Evolutionary conservation across 805 yeast species (phyloP).

Genomic region (Candida alai): DNA sequence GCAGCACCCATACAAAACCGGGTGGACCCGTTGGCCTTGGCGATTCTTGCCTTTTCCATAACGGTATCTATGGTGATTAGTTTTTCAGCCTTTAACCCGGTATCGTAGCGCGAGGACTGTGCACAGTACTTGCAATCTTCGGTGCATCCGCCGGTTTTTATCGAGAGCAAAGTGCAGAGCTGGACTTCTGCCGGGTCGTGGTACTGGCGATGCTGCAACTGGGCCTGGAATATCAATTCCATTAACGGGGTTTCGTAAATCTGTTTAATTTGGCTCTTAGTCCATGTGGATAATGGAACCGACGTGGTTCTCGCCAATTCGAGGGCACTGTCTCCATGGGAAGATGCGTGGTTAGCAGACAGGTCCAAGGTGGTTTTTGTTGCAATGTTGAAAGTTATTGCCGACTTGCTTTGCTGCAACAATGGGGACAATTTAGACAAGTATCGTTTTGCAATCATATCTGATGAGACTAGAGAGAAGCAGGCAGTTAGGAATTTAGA

Average conservation of each 20-base stretch:
- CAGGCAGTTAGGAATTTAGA: too few species aligned
- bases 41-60: slow-evolving; percentile 56
- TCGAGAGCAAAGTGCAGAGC: slow-evolving; percentile 68
- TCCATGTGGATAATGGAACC: slow-evolving; percentile 45
- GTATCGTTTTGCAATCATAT: too few species aligned
- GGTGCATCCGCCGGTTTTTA: slow-evolving; percentile 78
- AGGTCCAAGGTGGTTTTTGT: slow-evolving; percentile 2
- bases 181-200: slow-evolving; percentile 72
- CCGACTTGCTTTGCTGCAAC: too few species aligned
- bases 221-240: slow-evolving; percentile 58
- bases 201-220: slow-evolving; percentile 57
- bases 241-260: slow-evolving; percentile 65
- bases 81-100: slow-evolving; percentile 70
- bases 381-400: slow-evolving; percentile 9
- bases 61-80: slow-evolving; percentile 61
- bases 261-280: slow-evolving; percentile 52
- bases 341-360: neutral
- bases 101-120: slow-evolving; percentile 63
- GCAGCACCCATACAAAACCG: slow-evolving; percentile 86
- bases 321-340: too few species aligned
- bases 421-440: too few species aligned
- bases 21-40: slow-evolving; percentile 68
- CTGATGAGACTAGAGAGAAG: too few species aligned
- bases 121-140: slow-evolving; percentile 83
- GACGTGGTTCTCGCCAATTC: slow-evolving; percentile 13